Conservation (phyloP, 2,329 filamentous ascomycete species). For the Aspergillus sp. region DNA sequence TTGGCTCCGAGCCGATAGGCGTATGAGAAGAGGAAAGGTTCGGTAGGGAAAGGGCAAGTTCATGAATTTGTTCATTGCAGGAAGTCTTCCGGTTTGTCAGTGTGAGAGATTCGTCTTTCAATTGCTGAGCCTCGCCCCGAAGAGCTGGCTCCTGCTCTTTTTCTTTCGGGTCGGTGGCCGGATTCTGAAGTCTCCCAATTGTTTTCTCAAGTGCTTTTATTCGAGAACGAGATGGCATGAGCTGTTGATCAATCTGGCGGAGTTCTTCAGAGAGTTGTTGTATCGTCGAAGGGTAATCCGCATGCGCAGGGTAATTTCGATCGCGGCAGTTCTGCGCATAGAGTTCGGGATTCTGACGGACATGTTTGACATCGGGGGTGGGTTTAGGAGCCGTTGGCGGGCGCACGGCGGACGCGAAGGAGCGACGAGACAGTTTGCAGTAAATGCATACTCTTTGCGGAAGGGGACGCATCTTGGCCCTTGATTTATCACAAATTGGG, state of each 20-base stretch:
- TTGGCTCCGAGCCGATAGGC: slow-evolving; percentile 66
- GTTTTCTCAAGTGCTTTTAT: slow-evolving; percentile 46
- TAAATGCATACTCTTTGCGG: slow-evolving; percentile 31
- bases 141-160: slow-evolving; percentile 21
- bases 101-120: slow-evolving; percentile 38
- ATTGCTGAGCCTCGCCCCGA: slow-evolving; percentile 37
- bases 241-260: slow-evolving; percentile 38
- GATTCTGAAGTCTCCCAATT: slow-evolving; percentile 33
- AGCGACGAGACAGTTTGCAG: slow-evolving; percentile 28
- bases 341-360: slow-evolving; percentile 78
- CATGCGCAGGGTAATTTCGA: slow-evolving; percentile 71
- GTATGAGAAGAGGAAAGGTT: slow-evolving; percentile 80
- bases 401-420: slow-evolving; percentile 4
- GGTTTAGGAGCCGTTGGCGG: slow-evolving; percentile 76
- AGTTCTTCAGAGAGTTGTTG: slow-evolving; percentile 41
- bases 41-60: slow-evolving; percentile 74
- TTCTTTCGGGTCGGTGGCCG: slow-evolving; percentile 22
- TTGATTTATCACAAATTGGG: neutral
- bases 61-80: slow-evolving; percentile 63
- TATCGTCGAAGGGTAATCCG: slow-evolving; percentile 55
- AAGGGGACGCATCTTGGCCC: neutral
- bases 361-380: slow-evolving; percentile 80
- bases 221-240: slow-evolving; percentile 42
- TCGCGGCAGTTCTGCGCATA: slow-evolving; percentile 81
- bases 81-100: slow-evolving; percentile 31